These are phyloP conservation scores for Bonia amplexicaulis DNA, from an alignment of 176 grass and related monocot genomes.

Conservation along the genomic window DNA sequence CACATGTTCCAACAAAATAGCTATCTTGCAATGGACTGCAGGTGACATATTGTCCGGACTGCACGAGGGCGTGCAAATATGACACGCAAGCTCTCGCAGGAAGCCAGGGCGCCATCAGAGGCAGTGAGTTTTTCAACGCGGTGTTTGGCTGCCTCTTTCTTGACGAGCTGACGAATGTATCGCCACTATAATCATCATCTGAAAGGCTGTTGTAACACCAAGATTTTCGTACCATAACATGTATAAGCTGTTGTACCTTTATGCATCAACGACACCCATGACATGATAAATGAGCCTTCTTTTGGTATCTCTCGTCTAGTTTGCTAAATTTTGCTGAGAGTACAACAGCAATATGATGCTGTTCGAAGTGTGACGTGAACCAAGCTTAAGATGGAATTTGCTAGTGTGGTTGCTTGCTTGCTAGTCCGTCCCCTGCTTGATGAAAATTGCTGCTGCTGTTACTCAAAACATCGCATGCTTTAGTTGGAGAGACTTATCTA, in stretches of 20 bases:
- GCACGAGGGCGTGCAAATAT: slow-evolving; percentile 82
- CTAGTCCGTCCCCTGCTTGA: not conserved
- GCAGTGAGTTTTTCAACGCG: slow-evolving; percentile 69
- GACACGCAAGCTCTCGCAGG: slow-evolving; percentile 58
- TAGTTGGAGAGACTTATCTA: no score
- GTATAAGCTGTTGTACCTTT: not conserved
- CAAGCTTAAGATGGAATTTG: not conserved
- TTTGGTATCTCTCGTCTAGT: not conserved
- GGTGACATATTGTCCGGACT: slow-evolving; percentile 96
- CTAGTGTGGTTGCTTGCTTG: not conserved
- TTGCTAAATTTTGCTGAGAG: no score
- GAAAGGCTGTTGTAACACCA: slow-evolving; percentile 2
- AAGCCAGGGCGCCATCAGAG: slow-evolving; percentile 32
- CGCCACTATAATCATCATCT: slow-evolving; percentile 24
- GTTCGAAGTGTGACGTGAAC: not conserved
- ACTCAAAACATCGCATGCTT: not conserved
- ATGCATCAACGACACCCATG: not conserved
- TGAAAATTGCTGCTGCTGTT: not conserved
- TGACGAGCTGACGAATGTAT: slow-evolving; percentile 55
- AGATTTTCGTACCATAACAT: not conserved
- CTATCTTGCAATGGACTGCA: slow-evolving; percentile 30
- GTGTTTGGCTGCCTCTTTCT: slow-evolving; percentile 95
- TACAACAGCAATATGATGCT: not conserved
- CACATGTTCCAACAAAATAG: not conserved
- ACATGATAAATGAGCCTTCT: not conserved